These are phyloP conservation scores for Phialophora macrospora DNA, from an alignment of 2,329 filamentous ascomycete species.

Conservation along the genomic window DNA sequence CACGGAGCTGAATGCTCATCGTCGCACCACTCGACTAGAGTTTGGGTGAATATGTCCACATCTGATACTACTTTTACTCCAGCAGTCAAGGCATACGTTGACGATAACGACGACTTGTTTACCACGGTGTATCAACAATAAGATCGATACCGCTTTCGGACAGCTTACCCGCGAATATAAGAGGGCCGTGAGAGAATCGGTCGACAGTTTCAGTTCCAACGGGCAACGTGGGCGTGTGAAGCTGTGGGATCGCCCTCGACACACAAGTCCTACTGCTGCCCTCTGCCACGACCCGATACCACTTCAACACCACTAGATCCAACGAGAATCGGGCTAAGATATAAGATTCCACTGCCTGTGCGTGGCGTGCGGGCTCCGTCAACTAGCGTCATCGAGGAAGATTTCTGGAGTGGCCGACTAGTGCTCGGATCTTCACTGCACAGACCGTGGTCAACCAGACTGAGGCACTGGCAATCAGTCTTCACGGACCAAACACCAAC, in stretches of 20 bases:
- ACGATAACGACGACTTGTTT: not conserved
- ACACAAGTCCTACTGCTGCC: not conserved
- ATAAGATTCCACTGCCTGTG: not conserved
- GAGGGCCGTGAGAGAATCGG: not conserved
- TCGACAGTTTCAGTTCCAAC: not conserved
- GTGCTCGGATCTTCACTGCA: constrained; percentile 5
- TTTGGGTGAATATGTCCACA: not conserved
- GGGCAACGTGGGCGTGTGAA: not conserved
- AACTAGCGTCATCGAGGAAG: not conserved
- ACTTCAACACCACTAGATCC: not conserved
- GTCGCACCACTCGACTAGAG: not conserved
- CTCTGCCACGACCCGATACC: not conserved
- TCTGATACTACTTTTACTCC: not conserved
- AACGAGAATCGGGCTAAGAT: not conserved
- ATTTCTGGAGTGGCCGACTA: not conserved
- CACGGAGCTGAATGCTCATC: not conserved
- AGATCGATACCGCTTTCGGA: not conserved
- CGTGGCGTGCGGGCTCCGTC: not conserved
- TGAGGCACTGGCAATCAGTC: constrained; percentile 3
- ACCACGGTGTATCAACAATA: not conserved
- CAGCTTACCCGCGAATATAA: not conserved
- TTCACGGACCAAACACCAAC: not conserved
- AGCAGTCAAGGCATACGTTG: not conserved
- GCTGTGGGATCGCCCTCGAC: not conserved
- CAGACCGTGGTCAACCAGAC: constrained; percentile 15